Evolutionary conservation across 2,329 filamentous ascomycete genomes (phyloP), one percentile per base, ranked within the genome.

Genomic region (Talaromyces atroroseus): DNA sequence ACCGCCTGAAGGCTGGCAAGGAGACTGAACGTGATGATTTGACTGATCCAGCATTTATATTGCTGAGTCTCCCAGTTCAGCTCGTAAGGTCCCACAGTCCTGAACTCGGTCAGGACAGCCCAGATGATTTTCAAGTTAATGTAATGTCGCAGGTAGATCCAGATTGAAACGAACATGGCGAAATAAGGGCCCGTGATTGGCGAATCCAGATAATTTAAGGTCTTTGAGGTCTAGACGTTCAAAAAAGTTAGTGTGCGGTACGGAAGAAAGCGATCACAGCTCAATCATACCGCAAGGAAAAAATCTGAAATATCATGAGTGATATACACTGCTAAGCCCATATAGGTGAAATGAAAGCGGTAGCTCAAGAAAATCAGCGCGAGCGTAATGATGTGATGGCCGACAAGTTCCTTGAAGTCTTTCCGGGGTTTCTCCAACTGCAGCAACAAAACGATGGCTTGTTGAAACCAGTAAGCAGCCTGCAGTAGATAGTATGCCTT

Each of bases 401-500:
- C 84, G 51, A 96, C 89, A 54, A 96, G 82, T 78, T 96, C 92
- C 75, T 90, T 92, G 75, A 92, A 96, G 74, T 97, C 92, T 78
- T 96, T 96, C 59, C 92, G 80, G 26, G 89, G 92, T 79, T 95
- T 95, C 79, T 97, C 92, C 73, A 96, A 82, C 71, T 89, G 89
- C 52, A 96, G 78, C 58, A 95, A 66, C 59, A 96, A 78, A 18
- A 96, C 92, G 63, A 97, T 88, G 51, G 88, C 89, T 77, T 96
- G 92, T 78, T 96, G 92, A 2, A 89, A 85, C 92, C 92, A 97
- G 80, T 96, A 97, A 62, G 88, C 89, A 45, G 90, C 92, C 76
- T 97, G 86, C 66, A 96, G 88, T 61, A 97, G 80, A 72, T 97
- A 97, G 77, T 96, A 97, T 59, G 92, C 90, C 79, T 97, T 97